These are phyloP conservation scores for Talaromyces atroroseus DNA, from an alignment of 2,329 filamentous ascomycete genomes.

Conservation along the genomic window DNA sequence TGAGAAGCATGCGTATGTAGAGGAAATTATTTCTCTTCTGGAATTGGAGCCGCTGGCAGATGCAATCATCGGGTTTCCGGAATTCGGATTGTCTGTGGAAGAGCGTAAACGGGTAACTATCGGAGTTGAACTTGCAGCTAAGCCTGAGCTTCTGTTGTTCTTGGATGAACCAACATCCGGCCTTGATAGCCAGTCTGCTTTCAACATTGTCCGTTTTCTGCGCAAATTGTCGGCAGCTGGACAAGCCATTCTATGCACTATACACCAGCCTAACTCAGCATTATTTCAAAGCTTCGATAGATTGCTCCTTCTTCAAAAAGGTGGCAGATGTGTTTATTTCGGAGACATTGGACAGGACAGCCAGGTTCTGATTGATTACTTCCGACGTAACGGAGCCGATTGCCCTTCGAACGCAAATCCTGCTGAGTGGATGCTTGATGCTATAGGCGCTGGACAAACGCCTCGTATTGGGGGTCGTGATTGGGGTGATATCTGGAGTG, in stretches of 20 bases:
- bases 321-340: constrained; percentile 51
- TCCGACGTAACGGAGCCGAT: constrained; percentile 47
- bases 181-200: constrained; percentile 54
- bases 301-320: constrained; percentile 50
- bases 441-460: constrained; percentile 68
- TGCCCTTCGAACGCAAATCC: constrained; percentile 49
- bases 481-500: constrained; percentile 75
- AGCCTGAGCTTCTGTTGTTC: constrained; percentile 55
- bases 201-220: constrained; percentile 55
- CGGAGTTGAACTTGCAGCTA: constrained; percentile 34
- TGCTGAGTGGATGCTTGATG: constrained; percentile 48
- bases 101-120: constrained; percentile 39
- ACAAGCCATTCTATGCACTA: constrained; percentile 56
- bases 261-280: constrained; percentile 54
- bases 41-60: constrained; percentile 63
- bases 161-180: constrained; percentile 59
- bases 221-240: constrained; percentile 55
- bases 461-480: constrained; percentile 68
- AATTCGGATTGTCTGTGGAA: constrained; percentile 55
- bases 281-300: constrained; percentile 56
- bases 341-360: constrained; percentile 51
- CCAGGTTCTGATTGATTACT: constrained; percentile 47
- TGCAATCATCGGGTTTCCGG: constrained; percentile 58
- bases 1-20: constrained; percentile 62
- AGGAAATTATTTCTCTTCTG: constrained; percentile 59